Conservation (phyloP, 768 basidiomycete genomes). For the Steccherinum ochraceum region DNA sequence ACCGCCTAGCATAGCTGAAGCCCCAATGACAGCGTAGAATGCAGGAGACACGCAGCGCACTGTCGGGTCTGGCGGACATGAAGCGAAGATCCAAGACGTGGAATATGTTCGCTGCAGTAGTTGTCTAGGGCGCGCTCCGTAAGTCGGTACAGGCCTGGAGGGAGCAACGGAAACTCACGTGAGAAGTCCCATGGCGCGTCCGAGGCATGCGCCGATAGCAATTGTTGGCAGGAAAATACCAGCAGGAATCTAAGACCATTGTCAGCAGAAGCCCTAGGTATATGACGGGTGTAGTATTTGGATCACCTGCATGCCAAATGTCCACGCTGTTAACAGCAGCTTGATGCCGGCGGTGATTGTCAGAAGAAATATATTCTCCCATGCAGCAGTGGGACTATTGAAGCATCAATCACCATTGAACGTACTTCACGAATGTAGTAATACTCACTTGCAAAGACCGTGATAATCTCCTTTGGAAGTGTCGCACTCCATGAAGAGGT, state of each 20-base stretch:
- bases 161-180: slow-evolving; percentile 54
- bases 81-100: slow-evolving; percentile 60
- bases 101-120: slow-evolving; percentile 61
- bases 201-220: slow-evolving; percentile 66
- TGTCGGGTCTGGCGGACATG: slow-evolving; percentile 67
- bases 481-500: slow-evolving; percentile 81
- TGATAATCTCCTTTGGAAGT: slow-evolving; percentile 59
- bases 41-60: slow-evolving; percentile 67
- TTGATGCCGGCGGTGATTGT: slow-evolving; percentile 58
- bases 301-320: slow-evolving; percentile 70
- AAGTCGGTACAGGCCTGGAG: too few species aligned
- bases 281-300: background rate
- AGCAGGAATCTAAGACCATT: slow-evolving; percentile 52
- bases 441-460: slow-evolving; percentile 72
- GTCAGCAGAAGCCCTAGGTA: too few species aligned
- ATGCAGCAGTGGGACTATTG: slow-evolving; percentile 53
- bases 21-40: slow-evolving; percentile 74
- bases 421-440: background rate
- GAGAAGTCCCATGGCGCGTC: slow-evolving; percentile 63
- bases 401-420: background rate
- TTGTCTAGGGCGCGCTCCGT: too few species aligned
- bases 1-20: slow-evolving; percentile 69
- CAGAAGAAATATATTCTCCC: slow-evolving; percentile 64
- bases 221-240: slow-evolving; percentile 76
- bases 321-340: slow-evolving; percentile 63